These are phyloP conservation scores for Phytophthora pinifolia DNA, from an alignment of 352 stramenopile species.

Conservation along the genomic window DNA sequence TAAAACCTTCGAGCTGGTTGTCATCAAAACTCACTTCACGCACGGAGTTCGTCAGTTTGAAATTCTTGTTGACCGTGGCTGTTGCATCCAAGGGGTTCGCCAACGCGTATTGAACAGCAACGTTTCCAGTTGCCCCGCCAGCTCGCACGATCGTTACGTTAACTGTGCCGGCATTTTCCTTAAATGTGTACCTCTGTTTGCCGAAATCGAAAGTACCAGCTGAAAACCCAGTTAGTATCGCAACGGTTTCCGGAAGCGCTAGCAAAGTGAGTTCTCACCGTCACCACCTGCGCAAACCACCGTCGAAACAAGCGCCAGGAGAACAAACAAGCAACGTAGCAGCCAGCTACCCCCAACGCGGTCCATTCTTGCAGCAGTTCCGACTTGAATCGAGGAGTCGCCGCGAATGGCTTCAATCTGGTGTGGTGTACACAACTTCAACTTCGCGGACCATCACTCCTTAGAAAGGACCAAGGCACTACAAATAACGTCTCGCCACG, in stretches of 20 bases:
- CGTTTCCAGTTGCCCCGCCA: constrained; percentile 40
- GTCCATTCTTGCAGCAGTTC: constrained; percentile 1
- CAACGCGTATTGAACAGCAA: constrained; percentile 49
- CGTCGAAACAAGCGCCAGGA: constrained; percentile 14
- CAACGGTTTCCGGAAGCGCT: not conserved
- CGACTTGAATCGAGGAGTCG: constrained; percentile 2
- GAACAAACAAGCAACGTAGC: not conserved
- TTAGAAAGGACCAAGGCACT: constrained; percentile 26
- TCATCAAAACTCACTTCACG: constrained; percentile 52
- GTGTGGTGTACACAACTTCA: constrained; percentile 29
- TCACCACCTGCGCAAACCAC: constrained; percentile 38
- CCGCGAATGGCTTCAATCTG: constrained; percentile 11
- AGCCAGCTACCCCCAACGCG: not conserved
- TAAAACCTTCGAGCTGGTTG: constrained; percentile 44
- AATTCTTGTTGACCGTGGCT: constrained; percentile 64
- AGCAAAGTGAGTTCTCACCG: constrained; percentile 26
- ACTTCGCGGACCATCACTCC: constrained; percentile 34
- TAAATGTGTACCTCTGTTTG: constrained; percentile 52
- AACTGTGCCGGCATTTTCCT: constrained; percentile 42
- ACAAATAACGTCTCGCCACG: not conserved
- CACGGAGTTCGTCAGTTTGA: constrained; percentile 38
- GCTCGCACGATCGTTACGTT: constrained; percentile 50
- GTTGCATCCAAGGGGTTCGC: constrained; percentile 48
- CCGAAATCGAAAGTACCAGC: constrained; percentile 62
- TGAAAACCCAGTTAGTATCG: constrained; percentile 10